These are phyloP conservation scores for Neonectria faginata DNA, from an alignment of 2,329 filamentous ascomycete species.

Conservation along the genomic window DNA sequence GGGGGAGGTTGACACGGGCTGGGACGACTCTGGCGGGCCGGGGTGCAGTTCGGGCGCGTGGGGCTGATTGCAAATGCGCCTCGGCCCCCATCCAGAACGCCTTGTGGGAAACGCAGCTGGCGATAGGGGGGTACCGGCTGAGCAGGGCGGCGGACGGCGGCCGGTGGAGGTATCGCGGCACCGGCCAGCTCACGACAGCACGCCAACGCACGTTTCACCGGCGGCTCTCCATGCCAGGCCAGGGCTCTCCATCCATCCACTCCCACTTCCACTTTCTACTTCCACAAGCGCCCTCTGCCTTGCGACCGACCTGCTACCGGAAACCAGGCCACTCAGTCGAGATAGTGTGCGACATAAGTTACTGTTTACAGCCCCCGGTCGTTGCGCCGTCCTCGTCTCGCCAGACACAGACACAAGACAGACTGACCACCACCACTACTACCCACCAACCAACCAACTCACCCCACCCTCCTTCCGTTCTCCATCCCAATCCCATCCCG, in stretches of 20 bases:
- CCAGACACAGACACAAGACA: background rate
- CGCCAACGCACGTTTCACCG: constrained; percentile 34
- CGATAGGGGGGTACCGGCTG: constrained; percentile 32
- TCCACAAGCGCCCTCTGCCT: constrained; percentile 37
- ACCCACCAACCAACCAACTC: constrained; percentile 25
- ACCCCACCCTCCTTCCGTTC: constrained; percentile 41
- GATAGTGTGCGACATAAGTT: background rate
- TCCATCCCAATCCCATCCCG: constrained; percentile 29
- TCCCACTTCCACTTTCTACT: constrained; percentile 22
- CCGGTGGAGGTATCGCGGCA: constrained; percentile 22
- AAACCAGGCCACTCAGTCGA: constrained; percentile 1
- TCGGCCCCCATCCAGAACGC: constrained; percentile 45
- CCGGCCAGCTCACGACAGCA: constrained; percentile 18
- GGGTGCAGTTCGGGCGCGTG: constrained; percentile 36
- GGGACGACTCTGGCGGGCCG: constrained; percentile 25
- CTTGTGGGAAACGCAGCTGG: constrained; percentile 32
- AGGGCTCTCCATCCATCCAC: constrained; percentile 2
- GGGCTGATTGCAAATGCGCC: constrained; percentile 44
- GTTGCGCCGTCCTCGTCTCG: background rate
- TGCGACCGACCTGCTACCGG: constrained; percentile 18
- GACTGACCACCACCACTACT: no score
- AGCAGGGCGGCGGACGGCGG: constrained; percentile 1
- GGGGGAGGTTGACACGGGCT: constrained; percentile 33
- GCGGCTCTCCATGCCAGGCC: constrained; percentile 8
- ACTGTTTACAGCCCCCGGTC: background rate